Percentiles rank a stretch among this genome's conserved stretches.
phyloP scores from a whole-genome alignment of 805 yeast genomes.

The Schwanniomyces yamadae region DNA sequence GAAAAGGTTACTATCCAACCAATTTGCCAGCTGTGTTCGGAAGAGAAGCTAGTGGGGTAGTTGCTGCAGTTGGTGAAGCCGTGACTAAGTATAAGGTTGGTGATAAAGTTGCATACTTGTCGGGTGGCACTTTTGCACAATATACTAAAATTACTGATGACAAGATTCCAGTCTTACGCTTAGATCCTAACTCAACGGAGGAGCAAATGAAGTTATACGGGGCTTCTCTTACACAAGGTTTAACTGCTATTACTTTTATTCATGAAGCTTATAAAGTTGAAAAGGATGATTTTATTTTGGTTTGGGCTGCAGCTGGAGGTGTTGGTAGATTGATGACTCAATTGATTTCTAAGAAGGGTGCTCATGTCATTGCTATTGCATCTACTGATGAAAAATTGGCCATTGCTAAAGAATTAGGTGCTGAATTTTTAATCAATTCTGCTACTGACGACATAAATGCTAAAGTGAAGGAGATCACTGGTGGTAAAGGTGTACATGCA shows the following conservation, averaged over 20 bases:
- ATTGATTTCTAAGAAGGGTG: conserved; percentile 62
- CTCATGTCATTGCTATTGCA: conserved; percentile 80
- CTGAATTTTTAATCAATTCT: conserved; percentile 64
- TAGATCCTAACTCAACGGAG: conserved; percentile 50
- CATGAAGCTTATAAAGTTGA: conserved; percentile 65
- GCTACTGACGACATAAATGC: conserved; percentile 54
- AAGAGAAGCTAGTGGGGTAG: conserved; percentile 69
- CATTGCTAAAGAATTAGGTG: conserved; percentile 70
- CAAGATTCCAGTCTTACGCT: conserved; percentile 39
- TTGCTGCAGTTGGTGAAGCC: conserved; percentile 60
- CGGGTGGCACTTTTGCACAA: conserved; percentile 63
- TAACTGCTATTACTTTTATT: conserved; percentile 75
- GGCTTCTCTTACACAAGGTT: conserved; percentile 64
- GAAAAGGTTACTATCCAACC: conserved; percentile 72
- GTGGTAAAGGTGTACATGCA: conserved; percentile 66
- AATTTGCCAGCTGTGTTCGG: conserved; percentile 65
- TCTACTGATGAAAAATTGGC: conserved; percentile 72
- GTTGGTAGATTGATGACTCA: conserved; percentile 76
- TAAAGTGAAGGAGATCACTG: conserved; percentile 58
- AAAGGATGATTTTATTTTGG: conserved; percentile 67
- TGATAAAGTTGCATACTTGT: conserved; percentile 64
- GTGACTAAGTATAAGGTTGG: conserved; percentile 61
- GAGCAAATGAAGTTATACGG: conserved; percentile 56
- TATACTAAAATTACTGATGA: conserved; percentile 52
- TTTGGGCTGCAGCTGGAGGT: conserved; percentile 97